Evolutionary conservation across 2,329 filamentous ascomycete genomes (phyloP).

Genomic region (Colletotrichum echinochloae): DNA sequence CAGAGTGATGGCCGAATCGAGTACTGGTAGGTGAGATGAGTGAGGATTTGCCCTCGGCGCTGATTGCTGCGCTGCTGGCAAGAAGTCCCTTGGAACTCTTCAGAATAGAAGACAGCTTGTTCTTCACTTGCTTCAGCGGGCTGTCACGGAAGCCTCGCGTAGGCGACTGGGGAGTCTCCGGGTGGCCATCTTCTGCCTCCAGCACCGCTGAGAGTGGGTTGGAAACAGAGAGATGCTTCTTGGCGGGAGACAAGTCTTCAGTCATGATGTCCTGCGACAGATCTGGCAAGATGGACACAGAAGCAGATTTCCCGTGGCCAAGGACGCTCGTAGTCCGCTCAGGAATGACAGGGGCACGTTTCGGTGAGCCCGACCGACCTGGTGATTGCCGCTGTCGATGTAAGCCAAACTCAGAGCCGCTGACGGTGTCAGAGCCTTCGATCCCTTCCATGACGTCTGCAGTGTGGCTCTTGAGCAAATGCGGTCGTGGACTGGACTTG

Average conservation of each 20-base stretch:
- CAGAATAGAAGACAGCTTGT: conserved; percentile 89
- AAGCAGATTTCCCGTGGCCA: conserved; percentile 72
- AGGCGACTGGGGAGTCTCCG: conserved; percentile 69
- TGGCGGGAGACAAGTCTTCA: conserved; percentile 54
- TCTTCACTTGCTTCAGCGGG: conserved; percentile 91
- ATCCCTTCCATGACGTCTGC: conserved; percentile 71
- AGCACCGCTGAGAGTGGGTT: conserved; percentile 65
- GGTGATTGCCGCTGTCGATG: conserved; percentile 55
- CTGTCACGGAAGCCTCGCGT: conserved; percentile 74
- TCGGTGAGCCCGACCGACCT: conserved; percentile 51
- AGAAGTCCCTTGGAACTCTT: conserved; percentile 89
- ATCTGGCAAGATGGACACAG: conserved; percentile 66
- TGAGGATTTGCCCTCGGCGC: conserved; percentile 71
- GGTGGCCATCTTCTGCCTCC: conserved; percentile 52
- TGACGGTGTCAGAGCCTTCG: conserved; percentile 60
- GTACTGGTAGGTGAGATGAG: conserved; percentile 66
- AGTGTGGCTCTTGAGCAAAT: conserved; percentile 70
- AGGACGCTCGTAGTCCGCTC: conserved; percentile 50
- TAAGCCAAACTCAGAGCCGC: conserved; percentile 60
- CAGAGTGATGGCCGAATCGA: conserved; percentile 58
- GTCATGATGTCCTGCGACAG: conserved; percentile 42
- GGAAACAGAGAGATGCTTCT: conserved; percentile 72
- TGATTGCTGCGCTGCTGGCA: conserved; percentile 77
- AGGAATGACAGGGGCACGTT: conserved; percentile 47
- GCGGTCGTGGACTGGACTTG: conserved; percentile 61